These are phyloP conservation scores for Rhizopogon roseolus DNA, from an alignment of 768 basidiomycete species.

Conservation along the genomic window DNA sequence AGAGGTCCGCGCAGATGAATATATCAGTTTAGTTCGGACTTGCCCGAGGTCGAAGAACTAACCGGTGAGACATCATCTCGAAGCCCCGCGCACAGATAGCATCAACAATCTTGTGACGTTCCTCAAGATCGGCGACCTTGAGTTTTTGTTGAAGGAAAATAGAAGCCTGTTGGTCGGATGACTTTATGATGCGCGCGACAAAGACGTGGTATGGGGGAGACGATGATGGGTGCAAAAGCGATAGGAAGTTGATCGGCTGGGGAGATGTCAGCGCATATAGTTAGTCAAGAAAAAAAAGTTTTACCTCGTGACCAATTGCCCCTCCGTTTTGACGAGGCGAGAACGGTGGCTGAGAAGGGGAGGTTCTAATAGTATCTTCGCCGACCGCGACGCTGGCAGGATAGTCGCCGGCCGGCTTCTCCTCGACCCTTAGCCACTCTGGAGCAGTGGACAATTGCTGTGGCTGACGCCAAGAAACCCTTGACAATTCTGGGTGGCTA, in stretches of 20 bases:
- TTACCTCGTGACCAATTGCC: constrained; percentile 48
- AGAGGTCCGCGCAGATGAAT: not conserved
- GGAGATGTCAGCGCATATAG: constrained; percentile 11
- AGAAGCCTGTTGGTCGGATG: constrained; percentile 86
- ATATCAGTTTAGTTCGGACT: not conserved
- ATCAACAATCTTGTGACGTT: constrained; percentile 79
- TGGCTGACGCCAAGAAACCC: constrained; percentile 20
- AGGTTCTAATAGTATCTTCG: constrained; percentile 25
- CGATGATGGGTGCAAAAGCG: constrained; percentile 79
- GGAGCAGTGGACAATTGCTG: constrained; percentile 23
- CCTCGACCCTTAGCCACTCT: constrained; percentile 43
- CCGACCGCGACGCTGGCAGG: constrained; percentile 14
- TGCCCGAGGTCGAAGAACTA: constrained; percentile 7
- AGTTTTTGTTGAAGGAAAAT: constrained; percentile 89
- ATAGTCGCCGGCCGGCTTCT: constrained; percentile 18
- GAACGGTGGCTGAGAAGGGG: constrained; percentile 22
- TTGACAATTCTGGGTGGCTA: constrained; percentile 15
- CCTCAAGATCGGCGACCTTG: constrained; percentile 76
- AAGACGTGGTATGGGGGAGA: constrained; percentile 81
- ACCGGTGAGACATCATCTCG: constrained; percentile 93
- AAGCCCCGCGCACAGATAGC: constrained; percentile 81
- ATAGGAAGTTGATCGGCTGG: constrained; percentile 87
- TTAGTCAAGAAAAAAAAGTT: constrained; percentile 11
- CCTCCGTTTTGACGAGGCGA: constrained; percentile 20
- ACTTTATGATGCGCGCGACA: constrained; percentile 82